These are phyloP conservation scores for Fomitopsis pulvina DNA, from an alignment of 768 basidiomycete genomes.

Conservation along the genomic window DNA sequence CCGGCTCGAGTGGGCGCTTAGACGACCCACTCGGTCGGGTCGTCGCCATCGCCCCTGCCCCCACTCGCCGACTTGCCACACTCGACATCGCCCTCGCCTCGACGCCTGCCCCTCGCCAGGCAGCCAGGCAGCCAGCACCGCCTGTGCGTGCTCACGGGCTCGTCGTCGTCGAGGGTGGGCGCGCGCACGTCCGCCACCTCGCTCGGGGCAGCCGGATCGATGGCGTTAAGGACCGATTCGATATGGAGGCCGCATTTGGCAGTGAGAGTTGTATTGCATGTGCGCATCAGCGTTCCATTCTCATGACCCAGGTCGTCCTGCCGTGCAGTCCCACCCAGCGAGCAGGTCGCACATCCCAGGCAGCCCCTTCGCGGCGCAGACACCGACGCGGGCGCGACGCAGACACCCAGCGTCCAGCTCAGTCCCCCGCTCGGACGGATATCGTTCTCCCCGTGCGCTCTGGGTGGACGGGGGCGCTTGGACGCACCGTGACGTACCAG, in stretches of 20 bases:
- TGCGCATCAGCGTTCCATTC: constrained; percentile 18
- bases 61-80: background rate
- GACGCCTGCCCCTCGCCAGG: background rate
- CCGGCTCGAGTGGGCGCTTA: constrained; percentile 13
- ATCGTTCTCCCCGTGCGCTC: background rate
- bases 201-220: constrained; percentile 7
- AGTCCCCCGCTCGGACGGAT: no score
- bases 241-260: constrained; percentile 10
- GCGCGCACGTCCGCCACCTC: no score
- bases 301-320: no score
- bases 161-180: background rate
- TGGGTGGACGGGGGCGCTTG: background rate
- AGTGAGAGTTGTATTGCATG: constrained; percentile 13
- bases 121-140: constrained; percentile 4
- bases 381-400: no score
- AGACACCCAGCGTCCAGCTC: no score
- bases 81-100: background rate
- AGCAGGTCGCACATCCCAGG: no score
- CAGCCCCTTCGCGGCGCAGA: no score
- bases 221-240: constrained; percentile 4
- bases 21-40: constrained; percentile 15
- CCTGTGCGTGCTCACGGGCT: background rate
- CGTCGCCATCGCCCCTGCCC: constrained; percentile 12
- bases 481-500: background rate
- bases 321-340: no score